Percentiles rank a stretch among this genome's conserved stretches.
These are phyloP conservation scores for Calonectria crousiana DNA, from an alignment of 2,329 filamentous ascomycete genomes.

Conservation along the genomic window DNA sequence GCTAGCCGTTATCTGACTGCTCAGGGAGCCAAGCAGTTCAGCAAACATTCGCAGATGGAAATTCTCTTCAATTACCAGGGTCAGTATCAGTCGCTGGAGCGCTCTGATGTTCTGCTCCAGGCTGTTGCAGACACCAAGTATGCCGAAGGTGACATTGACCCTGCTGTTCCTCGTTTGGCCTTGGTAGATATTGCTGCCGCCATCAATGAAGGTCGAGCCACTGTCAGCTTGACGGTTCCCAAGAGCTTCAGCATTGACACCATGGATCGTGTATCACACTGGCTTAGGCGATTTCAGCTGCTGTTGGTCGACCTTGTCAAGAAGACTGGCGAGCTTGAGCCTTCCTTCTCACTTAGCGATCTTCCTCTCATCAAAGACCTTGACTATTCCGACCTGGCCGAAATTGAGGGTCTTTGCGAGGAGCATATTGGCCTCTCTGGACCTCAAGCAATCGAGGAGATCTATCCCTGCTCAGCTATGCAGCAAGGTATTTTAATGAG, in stretches of 20 bases:
- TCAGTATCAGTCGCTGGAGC: background rate
- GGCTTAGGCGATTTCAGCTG: background rate
- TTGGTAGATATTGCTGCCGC: background rate
- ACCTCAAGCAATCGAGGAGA: slow-evolving; percentile 41
- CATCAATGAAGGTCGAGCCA: background rate
- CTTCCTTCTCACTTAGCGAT: background rate
- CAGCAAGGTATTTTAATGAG: slow-evolving; percentile 50
- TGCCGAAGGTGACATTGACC: background rate
- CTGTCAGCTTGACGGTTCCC: background rate
- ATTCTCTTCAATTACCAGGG: slow-evolving; percentile 1
- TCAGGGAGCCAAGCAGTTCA: background rate
- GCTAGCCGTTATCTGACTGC: slow-evolving; percentile 26
- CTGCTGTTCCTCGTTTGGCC: background rate
- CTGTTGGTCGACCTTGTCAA: background rate
- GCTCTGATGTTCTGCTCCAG: background rate
- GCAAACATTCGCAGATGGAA: slow-evolving; percentile 1
- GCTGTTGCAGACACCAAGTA: background rate
- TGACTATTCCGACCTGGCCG: background rate
- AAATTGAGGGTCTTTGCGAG: background rate
- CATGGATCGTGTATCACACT: background rate
- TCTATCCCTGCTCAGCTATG: slow-evolving; percentile 49
- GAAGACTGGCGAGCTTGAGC: background rate
- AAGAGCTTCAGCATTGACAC: slow-evolving; percentile 1
- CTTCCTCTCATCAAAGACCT: background rate
- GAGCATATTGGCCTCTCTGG: background rate